phyloP scores from a whole-genome alignment of 73 alveolate species.

The Stentor coeruleus region DNA sequence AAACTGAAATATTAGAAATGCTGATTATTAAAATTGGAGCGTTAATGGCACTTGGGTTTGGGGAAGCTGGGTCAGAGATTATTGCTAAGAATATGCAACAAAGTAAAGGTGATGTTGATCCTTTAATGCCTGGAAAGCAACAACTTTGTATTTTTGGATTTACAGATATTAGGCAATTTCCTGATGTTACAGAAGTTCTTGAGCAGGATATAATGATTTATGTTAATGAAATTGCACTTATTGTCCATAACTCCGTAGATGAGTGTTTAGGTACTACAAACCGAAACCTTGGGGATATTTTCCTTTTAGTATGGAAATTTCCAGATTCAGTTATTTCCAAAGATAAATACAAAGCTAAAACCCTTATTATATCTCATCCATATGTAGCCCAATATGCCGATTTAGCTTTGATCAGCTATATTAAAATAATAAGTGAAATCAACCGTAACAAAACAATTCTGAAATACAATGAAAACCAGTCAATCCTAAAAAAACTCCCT shows the following conservation, averaged over 20 bases:
- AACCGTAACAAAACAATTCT: no score
- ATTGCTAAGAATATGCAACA: slow-evolving; percentile 83
- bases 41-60: slow-evolving; percentile 72
- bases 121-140: slow-evolving; percentile 93
- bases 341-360: no score
- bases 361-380: no score
- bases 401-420: no score
- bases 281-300: slow-evolving; percentile 92
- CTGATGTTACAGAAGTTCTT: slow-evolving; percentile 89
- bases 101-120: slow-evolving; percentile 87
- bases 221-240: slow-evolving; percentile 94
- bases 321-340: slow-evolving; percentile 71
- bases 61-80: slow-evolving; percentile 88
- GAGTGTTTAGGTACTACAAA: slow-evolving; percentile 84
- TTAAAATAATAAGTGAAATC: no score
- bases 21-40: slow-evolving; percentile 84
- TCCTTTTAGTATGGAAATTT: slow-evolving; percentile 85
- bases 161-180: slow-evolving; percentile 80
- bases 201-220: slow-evolving; percentile 85
- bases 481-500: slow-evolving; percentile 17
- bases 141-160: slow-evolving; percentile 87
- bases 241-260: slow-evolving; percentile 80
- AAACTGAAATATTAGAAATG: slow-evolving; percentile 79
- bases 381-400: no score
- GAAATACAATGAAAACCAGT: slow-evolving; percentile 3